A percentile compares a stretch with the other conserved stretches of the same genome.
Conservation (phyloP, 768 basidiomycete genomes). For the Suillus weaverae region DNA sequence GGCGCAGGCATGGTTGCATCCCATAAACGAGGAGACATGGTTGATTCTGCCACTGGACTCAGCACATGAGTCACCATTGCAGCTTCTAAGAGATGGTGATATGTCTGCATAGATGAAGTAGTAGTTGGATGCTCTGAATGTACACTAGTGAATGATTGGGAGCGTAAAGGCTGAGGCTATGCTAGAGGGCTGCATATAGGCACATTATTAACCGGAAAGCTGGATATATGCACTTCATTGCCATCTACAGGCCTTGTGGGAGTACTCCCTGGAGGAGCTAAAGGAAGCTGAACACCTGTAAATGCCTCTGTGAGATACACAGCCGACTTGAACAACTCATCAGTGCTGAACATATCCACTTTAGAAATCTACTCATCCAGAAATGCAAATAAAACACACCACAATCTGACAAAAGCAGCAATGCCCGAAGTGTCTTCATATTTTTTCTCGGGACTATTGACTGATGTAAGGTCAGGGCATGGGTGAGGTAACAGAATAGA, state of each 20-base stretch:
- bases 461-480: not conserved
- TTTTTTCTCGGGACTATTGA: conserved; percentile 35
- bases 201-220: not conserved
- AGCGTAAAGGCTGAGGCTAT: not conserved
- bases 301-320: conserved; percentile 75
- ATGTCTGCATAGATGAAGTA: not conserved
- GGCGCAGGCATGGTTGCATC: conserved; percentile 1
- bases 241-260: not conserved
- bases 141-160: not conserved
- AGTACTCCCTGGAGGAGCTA: not conserved
- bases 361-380: not conserved
- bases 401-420: conserved; percentile 51
- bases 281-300: conserved; percentile 28
- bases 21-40: not conserved
- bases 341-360: conserved; percentile 45
- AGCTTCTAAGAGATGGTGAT: not conserved
- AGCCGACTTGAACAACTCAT: conserved; percentile 76
- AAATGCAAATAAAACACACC: conserved; percentile 40
- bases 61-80: not conserved
- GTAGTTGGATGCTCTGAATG: not conserved
- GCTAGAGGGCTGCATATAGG: not conserved
- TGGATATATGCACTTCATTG: not conserved
- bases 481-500: not conserved
- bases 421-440: conserved; percentile 66
- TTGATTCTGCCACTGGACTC: not conserved